Evolutionary conservation across 2,329 filamentous ascomycete genomes (phyloP).

Genomic region (Aurifilum marmelostoma): DNA sequence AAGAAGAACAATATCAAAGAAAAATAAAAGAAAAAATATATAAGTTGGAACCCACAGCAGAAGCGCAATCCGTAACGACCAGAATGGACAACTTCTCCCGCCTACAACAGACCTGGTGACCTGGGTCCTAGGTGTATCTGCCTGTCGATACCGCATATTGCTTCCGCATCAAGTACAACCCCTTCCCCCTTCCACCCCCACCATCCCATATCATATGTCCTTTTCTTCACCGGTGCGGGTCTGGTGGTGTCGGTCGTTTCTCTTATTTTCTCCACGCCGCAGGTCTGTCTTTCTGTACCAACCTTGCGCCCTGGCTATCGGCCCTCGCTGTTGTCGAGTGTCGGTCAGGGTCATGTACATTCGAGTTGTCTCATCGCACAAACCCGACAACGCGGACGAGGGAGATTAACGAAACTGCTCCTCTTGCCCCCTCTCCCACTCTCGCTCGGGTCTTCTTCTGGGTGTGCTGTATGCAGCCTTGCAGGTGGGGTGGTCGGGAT

Average conservation of each 20-base stretch:
- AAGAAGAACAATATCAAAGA: background rate
- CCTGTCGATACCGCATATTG: conserved; percentile 6
- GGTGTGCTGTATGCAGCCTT: background rate
- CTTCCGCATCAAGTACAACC: background rate
- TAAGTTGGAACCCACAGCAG: background rate
- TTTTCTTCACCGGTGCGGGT: conserved; percentile 19
- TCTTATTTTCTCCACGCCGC: background rate
- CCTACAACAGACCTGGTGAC: conserved; percentile 11
- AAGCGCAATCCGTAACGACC: background rate
- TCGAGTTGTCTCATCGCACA: background rate
- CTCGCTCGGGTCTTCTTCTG: background rate
- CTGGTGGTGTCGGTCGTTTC: background rate
- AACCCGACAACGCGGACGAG: background rate
- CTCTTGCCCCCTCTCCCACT: too few relatives aligned
- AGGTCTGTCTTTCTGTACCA: background rate
- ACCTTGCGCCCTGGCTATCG: background rate
- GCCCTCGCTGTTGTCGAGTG: background rate
- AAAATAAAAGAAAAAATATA: too few relatives aligned
- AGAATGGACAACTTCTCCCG: background rate
- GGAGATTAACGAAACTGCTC: background rate
- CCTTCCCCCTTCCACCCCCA: background rate
- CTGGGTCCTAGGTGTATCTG: background rate
- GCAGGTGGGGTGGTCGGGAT: background rate
- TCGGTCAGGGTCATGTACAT: background rate
- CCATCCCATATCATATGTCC: too few relatives aligned